Conservation (phyloP, 2,329 filamentous ascomycete genomes). For the Aspergillus unguis region DNA sequence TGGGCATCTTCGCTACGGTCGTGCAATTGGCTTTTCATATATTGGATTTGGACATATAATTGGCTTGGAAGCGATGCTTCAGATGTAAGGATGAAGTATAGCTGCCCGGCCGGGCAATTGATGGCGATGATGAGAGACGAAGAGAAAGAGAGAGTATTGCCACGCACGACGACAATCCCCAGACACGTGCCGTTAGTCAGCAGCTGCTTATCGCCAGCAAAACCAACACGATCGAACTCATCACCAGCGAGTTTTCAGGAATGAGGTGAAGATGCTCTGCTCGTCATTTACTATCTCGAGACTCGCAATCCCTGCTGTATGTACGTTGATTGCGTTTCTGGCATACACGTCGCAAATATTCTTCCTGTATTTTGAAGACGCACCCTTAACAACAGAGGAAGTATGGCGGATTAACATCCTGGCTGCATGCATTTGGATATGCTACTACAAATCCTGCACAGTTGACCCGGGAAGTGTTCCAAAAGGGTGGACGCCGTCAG, state of each 20-base stretch:
- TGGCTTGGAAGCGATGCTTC: neutral
- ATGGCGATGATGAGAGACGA: neutral
- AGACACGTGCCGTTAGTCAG: conserved; percentile 16
- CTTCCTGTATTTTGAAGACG: conserved; percentile 53
- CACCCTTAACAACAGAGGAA: conserved; percentile 49
- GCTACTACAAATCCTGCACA: conserved; percentile 57
- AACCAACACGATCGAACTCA: neutral
- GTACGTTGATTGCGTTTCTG: conserved; percentile 55
- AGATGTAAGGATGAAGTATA: conserved; percentile 7
- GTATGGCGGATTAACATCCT: conserved; percentile 55
- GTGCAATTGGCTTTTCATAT: neutral
- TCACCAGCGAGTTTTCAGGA: too few species aligned
- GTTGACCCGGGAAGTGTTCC: conserved; percentile 58
- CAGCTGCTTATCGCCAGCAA: neutral
- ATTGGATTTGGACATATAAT: neutral
- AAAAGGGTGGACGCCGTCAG: conserved; percentile 34
- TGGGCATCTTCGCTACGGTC: conserved; percentile 40
- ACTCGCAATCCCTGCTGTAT: conserved; percentile 54
- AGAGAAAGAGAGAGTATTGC: conserved; percentile 13
- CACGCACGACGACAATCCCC: conserved; percentile 12
- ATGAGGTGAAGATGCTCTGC: conserved; percentile 13
- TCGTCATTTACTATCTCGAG: conserved; percentile 32
- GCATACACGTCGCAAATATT: conserved; percentile 60
- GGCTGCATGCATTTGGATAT: conserved; percentile 55
- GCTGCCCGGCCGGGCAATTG: neutral